Conservation (phyloP, 2,329 filamentous ascomycete species). For the Stagonosporopsis vannaccii region DNA sequence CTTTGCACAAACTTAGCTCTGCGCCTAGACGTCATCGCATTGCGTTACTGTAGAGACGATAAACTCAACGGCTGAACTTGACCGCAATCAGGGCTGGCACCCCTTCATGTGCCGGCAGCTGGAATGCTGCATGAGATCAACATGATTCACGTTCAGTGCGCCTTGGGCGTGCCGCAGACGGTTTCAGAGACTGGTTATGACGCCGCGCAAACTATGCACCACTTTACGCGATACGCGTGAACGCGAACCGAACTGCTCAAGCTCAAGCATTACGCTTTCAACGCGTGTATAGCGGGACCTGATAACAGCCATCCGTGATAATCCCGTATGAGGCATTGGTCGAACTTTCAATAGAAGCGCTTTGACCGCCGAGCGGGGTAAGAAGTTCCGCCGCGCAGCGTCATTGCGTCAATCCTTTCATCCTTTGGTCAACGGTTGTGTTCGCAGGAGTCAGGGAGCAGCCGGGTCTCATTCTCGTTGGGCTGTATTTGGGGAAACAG, state of each 20-base stretch:
- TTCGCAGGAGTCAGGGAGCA: slow-evolving; percentile 22
- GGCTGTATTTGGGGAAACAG: slow-evolving; percentile 18
- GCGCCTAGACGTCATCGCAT: slow-evolving; percentile 10
- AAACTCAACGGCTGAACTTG: not conserved
- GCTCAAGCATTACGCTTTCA: slow-evolving; percentile 11
- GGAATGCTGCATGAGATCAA: slow-evolving; percentile 20
- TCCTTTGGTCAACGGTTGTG: slow-evolving; percentile 26
- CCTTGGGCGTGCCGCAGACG: slow-evolving; percentile 12
- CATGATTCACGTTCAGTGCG: slow-evolving; percentile 16
- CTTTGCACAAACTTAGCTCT: slow-evolving; percentile 6
- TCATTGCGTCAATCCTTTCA: slow-evolving; percentile 30
- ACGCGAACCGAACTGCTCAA: slow-evolving; percentile 2
- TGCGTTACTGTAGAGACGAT: slow-evolving; percentile 13
- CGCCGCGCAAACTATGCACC: slow-evolving; percentile 13
- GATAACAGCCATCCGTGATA: slow-evolving; percentile 22
- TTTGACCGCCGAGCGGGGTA: slow-evolving; percentile 33
- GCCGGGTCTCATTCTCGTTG: slow-evolving; percentile 14
- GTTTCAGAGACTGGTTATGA: slow-evolving; percentile 14
- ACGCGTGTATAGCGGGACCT: slow-evolving; percentile 14
- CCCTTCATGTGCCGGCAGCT: slow-evolving; percentile 6
- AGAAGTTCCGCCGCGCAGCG: slow-evolving; percentile 23
- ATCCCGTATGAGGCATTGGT: slow-evolving; percentile 30
- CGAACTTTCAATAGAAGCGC: slow-evolving; percentile 26
- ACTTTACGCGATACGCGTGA: slow-evolving; percentile 19
- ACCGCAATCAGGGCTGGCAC: slow-evolving; percentile 5